phyloP scores from a whole-genome alignment of 495 filamentous ascomycete genomes.

The Tuber magnatum region DNA sequence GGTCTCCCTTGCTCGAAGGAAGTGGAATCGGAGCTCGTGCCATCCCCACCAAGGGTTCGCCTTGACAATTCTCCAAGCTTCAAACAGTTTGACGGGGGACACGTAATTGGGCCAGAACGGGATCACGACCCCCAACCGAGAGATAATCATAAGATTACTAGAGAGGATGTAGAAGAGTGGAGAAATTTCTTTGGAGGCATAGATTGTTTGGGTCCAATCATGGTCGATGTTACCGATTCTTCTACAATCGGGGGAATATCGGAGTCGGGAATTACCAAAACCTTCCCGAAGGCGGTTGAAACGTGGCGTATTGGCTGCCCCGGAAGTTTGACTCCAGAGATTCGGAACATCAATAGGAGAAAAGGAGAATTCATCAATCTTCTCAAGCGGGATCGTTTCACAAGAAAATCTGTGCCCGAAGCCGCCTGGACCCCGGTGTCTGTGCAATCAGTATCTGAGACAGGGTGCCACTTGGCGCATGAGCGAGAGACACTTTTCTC shows the following conservation, averaged over 20 bases:
- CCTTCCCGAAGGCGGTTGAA: background rate
- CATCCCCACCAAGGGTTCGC: background rate
- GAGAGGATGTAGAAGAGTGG: background rate
- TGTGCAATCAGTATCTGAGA: background rate
- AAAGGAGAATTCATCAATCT: conserved; percentile 1
- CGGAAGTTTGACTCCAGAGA: background rate
- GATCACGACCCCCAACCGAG: background rate
- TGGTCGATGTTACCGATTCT: background rate
- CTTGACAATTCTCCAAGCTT: background rate
- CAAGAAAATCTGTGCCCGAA: background rate
- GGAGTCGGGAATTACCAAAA: background rate
- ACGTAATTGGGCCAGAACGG: background rate
- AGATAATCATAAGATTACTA: background rate
- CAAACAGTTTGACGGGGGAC: background rate
- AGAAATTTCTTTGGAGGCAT: background rate
- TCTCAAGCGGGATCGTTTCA: background rate
- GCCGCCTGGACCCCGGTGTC: background rate
- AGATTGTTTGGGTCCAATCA: background rate
- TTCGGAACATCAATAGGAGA: background rate
- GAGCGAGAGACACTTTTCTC: background rate
- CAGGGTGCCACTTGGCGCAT: background rate
- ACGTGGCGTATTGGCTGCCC: background rate
- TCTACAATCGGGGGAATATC: background rate
- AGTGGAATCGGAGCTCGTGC: background rate
- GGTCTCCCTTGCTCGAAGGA: background rate